phyloP scores from a whole-genome alignment of 495 filamentous ascomycete genomes.

The Penicillium cosmopolitanum region DNA sequence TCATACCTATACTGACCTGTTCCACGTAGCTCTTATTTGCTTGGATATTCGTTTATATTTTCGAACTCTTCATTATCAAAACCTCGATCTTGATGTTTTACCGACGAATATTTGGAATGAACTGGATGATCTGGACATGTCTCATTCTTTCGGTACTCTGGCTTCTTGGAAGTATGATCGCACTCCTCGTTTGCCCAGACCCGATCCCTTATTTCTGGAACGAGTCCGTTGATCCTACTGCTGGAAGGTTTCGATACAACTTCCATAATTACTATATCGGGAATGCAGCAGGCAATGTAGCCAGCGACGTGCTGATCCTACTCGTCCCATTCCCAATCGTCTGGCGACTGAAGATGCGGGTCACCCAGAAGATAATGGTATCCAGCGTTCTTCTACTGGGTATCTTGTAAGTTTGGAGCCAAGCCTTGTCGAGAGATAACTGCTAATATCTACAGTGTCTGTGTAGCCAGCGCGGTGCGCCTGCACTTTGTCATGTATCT shows the following conservation, averaged over 20 bases:
- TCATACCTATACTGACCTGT: neutral
- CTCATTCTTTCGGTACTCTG: conserved; percentile 14
- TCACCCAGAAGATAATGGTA: conserved; percentile 48
- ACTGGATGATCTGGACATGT: conserved; percentile 16
- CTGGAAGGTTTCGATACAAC: conserved; percentile 21
- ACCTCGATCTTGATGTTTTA: conserved; percentile 29
- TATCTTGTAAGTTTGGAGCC: conserved; percentile 27
- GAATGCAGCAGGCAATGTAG: conserved; percentile 54
- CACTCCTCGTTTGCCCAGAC: conserved; percentile 9
- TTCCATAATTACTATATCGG: conserved; percentile 36
- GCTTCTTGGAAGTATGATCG: conserved; percentile 23
- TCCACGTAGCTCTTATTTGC: conserved; percentile 20
- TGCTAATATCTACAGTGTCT: conserved; percentile 21
- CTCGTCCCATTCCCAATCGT: conserved; percentile 52
- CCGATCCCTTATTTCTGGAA: conserved; percentile 31
- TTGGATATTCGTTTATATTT: conserved; percentile 25
- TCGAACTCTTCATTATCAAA: conserved; percentile 24
- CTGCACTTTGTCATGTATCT: conserved; percentile 34
- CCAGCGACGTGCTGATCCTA: conserved; percentile 57
- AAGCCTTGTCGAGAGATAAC: neutral
- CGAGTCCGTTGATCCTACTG: neutral
- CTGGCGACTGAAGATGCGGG: conserved; percentile 43
- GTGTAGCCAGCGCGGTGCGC: conserved; percentile 25
- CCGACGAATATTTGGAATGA: conserved; percentile 30
- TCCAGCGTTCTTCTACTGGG: conserved; percentile 54